These are phyloP conservation scores for Fusarium sp. DNA, from an alignment of 2,329 filamentous ascomycete species.

Conservation along the genomic window DNA sequence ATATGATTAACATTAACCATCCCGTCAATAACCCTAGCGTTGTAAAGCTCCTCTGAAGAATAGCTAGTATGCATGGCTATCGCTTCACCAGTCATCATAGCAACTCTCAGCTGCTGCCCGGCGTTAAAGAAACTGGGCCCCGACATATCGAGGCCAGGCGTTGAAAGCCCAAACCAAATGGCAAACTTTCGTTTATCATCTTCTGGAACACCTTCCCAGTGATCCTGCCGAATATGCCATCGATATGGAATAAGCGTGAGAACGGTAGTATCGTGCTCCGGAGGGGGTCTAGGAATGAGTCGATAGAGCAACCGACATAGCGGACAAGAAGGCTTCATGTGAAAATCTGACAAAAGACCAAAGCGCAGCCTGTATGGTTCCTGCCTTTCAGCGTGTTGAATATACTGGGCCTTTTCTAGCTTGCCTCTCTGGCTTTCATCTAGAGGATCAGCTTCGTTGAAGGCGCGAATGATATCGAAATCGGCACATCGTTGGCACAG, in stretches of 20 bases:
- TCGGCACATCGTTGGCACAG: background rate
- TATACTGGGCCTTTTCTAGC: background rate
- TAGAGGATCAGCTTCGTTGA: background rate
- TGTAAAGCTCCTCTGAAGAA: background rate
- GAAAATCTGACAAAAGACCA: background rate
- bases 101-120: background rate
- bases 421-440: background rate
- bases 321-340: background rate
- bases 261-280: background rate
- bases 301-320: background rate
- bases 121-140: background rate
- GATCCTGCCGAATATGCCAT: background rate
- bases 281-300: background rate
- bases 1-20: background rate
- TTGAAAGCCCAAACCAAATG: background rate
- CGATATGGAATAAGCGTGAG: background rate
- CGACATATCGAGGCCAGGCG: background rate
- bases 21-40: background rate
- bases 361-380: background rate
- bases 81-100: background rate
- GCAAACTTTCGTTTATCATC: background rate
- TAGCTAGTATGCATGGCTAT: background rate
- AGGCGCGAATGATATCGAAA: background rate
- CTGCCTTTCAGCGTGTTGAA: background rate
- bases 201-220: background rate